phyloP scores from a whole-genome alignment of 1,139 yeast genomes.

The Scheffersomyces quercinus region DNA sequence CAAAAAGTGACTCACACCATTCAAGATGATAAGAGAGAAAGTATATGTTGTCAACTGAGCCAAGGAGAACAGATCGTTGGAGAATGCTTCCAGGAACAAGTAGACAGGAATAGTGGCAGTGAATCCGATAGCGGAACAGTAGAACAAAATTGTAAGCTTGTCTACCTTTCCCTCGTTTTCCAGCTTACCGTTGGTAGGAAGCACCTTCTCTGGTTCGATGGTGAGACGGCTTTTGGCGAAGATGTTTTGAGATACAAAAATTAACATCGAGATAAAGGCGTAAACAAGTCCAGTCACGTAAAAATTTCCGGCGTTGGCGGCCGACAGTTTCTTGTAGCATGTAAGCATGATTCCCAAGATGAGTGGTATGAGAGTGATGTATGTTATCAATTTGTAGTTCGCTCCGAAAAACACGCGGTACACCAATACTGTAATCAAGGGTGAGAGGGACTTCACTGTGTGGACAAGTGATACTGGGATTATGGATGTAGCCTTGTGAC shows the following conservation, averaged over 20 bases:
- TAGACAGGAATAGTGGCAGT: slow-evolving; percentile 76
- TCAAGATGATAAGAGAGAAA: slow-evolving; percentile 43
- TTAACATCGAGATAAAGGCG: slow-evolving; percentile 79
- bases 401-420: slow-evolving; percentile 62
- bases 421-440: slow-evolving; percentile 81
- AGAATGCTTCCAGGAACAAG: slow-evolving; percentile 59
- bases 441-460: slow-evolving; percentile 87
- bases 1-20: slow-evolving; percentile 80
- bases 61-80: slow-evolving; percentile 32
- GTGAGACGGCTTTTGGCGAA: slow-evolving; percentile 85
- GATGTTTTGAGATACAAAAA: slow-evolving; percentile 88
- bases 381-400: slow-evolving; percentile 64
- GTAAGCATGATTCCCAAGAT: slow-evolving; percentile 83
- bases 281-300: slow-evolving; percentile 65
- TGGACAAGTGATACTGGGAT: slow-evolving; percentile 92
- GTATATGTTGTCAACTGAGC: slow-evolving; percentile 35
- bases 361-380: slow-evolving; percentile 73
- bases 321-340: slow-evolving; percentile 51
- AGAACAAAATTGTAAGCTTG: slow-evolving; percentile 78
- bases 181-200: slow-evolving; percentile 17
- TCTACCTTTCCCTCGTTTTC: slow-evolving; percentile 55
- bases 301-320: slow-evolving; percentile 20
- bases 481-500: slow-evolving; percentile 84
- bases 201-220: slow-evolving; percentile 17
- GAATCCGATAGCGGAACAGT: slow-evolving; percentile 84